Evolutionary conservation across 345 rosid genomes (phyloP), one percentile per base, ranked within the genome.

Genomic region (Kandelia obovata): DNA sequence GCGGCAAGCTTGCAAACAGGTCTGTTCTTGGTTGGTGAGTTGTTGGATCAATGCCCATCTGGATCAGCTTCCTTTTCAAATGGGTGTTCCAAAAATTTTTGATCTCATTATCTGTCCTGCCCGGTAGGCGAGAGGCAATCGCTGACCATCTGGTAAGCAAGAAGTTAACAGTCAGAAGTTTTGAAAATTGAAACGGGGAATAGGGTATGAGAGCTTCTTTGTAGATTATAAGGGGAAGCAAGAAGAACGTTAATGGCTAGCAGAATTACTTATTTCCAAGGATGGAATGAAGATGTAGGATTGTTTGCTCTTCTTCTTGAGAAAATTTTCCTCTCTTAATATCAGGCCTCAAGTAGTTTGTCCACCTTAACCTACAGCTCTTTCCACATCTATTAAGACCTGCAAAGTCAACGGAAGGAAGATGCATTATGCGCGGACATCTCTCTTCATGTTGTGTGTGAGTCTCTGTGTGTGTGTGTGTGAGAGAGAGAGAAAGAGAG

Each of bases 41-140:
- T 79, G 83, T 85, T 23, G 96, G 93, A 77, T 90, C 96, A 65
- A 84, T 72, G n/a, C 96, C 96, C 96, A 90, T 88, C 76, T 88
- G 84, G 68, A 88, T 79, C 73, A 90, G 82, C 77, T 86, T 88
- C 82, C 86, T 88, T 74, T 83, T 86, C 68, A 88, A 74, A 64
- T 88, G 86, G 47, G 90, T 88, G 80, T 88, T 88, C 93, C 93
- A 88, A 68, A 82, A 86, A 47, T 88, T 88, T 66, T 88, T 88
- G 4, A 86, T 84, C 59, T 88, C 93, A 52, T 86, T 88, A 46
- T 88, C 93, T 1, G 93, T 88, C 62, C 93, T 67, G 30, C 90
- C 90, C 0, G 86, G 87, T 6, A 86, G 73, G 55, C 84, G 90
- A 23, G 86, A 68, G 19, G 92, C 90, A 69, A 88, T 88, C 4